phyloP scores from a whole-genome alignment of 2,329 filamentous ascomycete species.

The Hirsutella thompsonii region DNA sequence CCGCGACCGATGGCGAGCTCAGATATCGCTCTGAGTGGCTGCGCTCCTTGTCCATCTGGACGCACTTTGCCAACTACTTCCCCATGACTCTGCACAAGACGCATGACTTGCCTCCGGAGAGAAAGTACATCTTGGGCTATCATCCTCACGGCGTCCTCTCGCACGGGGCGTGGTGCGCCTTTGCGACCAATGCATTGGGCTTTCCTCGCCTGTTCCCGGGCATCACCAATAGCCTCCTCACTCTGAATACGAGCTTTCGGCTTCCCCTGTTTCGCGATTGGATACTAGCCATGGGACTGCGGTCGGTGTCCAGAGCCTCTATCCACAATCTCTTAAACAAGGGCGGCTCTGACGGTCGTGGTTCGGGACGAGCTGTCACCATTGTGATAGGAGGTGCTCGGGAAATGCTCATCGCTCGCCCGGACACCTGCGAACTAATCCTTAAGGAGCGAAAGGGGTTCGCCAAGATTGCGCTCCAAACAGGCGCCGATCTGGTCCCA shows the following conservation, averaged over 20 bases:
- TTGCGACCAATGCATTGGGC: constrained; percentile 78
- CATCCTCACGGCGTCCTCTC: constrained; percentile 96
- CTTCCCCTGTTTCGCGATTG: constrained; percentile 93
- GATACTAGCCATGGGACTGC: constrained; percentile 74
- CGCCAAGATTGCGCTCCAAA: constrained; percentile 81
- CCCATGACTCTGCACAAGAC: constrained; percentile 81
- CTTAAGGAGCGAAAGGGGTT: constrained; percentile 81
- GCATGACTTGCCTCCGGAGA: constrained; percentile 59
- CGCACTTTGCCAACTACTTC: constrained; percentile 83
- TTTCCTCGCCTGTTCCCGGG: constrained; percentile 83
- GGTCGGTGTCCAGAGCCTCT: constrained; percentile 80
- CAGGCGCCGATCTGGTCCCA: constrained; percentile 83
- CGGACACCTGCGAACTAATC: constrained; percentile 63
- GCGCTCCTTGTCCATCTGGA: constrained; percentile 69
- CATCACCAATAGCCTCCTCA: constrained; percentile 87
- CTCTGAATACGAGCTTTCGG: constrained; percentile 90
- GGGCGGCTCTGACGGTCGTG: constrained; percentile 64
- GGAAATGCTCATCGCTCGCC: constrained; percentile 81
- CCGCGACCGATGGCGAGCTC: constrained; percentile 62
- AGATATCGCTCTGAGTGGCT: constrained; percentile 63
- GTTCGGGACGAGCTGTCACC: constrained; percentile 86
- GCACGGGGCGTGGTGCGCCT: constrained; percentile 87
- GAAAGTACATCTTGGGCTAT: constrained; percentile 95
- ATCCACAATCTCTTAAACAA: constrained; percentile 82
- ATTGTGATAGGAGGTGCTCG: constrained; percentile 89